Percentiles rank a stretch among this genome's conserved stretches.
phyloP scores from a whole-genome alignment of 805 yeast species.

The Priceomyces haplophilus region DNA sequence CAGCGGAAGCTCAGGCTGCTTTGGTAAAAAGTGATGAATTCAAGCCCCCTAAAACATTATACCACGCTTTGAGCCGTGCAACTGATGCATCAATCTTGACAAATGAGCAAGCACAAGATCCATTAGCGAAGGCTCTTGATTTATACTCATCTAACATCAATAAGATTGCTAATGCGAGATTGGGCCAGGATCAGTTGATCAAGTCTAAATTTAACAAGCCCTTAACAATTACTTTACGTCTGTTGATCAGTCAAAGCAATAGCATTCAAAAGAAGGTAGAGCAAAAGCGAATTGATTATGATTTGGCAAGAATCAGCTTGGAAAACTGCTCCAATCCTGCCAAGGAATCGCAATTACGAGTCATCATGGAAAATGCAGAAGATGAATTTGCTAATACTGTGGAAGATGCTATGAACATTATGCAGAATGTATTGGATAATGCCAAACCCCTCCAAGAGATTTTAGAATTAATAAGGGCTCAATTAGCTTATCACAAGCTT shows the following conservation, averaged over 20 bases:
- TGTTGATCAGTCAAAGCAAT: slow-evolving; percentile 59
- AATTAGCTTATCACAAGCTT: slow-evolving; percentile 74
- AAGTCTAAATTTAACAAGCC: slow-evolving; percentile 66
- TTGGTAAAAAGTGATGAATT: slow-evolving; percentile 44
- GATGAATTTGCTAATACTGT: slow-evolving; percentile 88
- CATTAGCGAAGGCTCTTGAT: slow-evolving; percentile 60
- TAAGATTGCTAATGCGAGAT: slow-evolving; percentile 76
- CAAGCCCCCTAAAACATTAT: slow-evolving; percentile 73
- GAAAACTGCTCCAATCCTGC: slow-evolving; percentile 39
- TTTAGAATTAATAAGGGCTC: slow-evolving; percentile 70
- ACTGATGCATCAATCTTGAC: slow-evolving; percentile 52
- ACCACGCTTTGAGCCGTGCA: slow-evolving; percentile 78
- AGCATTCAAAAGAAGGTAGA: slow-evolving; percentile 72
- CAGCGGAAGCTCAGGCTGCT: slow-evolving; percentile 81
- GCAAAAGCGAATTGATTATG: slow-evolving; percentile 74
- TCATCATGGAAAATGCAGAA: slow-evolving; percentile 77
- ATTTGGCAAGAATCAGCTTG: slow-evolving; percentile 60
- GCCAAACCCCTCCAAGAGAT: slow-evolving; percentile 67
- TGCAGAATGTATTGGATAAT: slow-evolving; percentile 75
- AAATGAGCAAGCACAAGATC: slow-evolving; percentile 39
- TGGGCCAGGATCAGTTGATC: slow-evolving; percentile 77
- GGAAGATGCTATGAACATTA: slow-evolving; percentile 78
- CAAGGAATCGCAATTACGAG: slow-evolving; percentile 70
- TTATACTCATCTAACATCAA: slow-evolving; percentile 67
- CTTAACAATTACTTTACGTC: slow-evolving; percentile 58